These are phyloP conservation scores for Colletotrichum agaves DNA, from an alignment of 2,329 filamentous ascomycete species.

Conservation along the genomic window DNA sequence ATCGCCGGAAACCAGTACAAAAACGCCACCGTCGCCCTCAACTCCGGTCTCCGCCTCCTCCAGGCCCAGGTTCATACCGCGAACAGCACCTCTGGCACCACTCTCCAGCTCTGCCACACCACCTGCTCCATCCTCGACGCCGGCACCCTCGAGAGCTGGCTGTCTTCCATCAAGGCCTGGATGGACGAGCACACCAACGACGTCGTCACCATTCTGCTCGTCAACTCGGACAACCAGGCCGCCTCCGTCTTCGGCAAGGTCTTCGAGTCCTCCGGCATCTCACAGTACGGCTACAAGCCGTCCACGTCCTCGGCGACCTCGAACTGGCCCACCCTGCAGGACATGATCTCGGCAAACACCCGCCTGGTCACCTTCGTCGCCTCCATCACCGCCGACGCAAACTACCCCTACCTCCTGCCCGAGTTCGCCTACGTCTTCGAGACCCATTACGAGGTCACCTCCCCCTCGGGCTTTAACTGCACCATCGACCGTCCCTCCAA, in stretches of 20 bases:
- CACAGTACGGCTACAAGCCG: conserved; percentile 69
- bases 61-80: conserved; percentile 76
- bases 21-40: conserved; percentile 77
- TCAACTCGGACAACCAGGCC: conserved; percentile 72
- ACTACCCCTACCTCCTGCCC: conserved; percentile 68
- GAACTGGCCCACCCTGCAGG: conserved; percentile 77
- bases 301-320: conserved; percentile 52
- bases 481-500: conserved; percentile 71
- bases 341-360: conserved; percentile 71
- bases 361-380: conserved; percentile 78
- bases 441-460: conserved; percentile 73
- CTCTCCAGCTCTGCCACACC: conserved; percentile 76
- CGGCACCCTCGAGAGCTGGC: conserved; percentile 72
- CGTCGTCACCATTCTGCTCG: conserved; percentile 78
- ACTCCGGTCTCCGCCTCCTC: conserved; percentile 76
- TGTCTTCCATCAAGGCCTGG: conserved; percentile 73
- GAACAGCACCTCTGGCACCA: conserved; percentile 51
- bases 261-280: conserved; percentile 69
- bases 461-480: conserved; percentile 76
- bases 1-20: conserved; percentile 78
- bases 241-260: conserved; percentile 64
- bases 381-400: conserved; percentile 54
- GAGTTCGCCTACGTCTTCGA: conserved; percentile 78
- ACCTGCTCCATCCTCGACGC: conserved; percentile 75
- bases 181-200: conserved; percentile 77